Evolutionary conservation across 768 basidiomycete species (phyloP).

Genomic region (Mycena galericulata): DNA sequence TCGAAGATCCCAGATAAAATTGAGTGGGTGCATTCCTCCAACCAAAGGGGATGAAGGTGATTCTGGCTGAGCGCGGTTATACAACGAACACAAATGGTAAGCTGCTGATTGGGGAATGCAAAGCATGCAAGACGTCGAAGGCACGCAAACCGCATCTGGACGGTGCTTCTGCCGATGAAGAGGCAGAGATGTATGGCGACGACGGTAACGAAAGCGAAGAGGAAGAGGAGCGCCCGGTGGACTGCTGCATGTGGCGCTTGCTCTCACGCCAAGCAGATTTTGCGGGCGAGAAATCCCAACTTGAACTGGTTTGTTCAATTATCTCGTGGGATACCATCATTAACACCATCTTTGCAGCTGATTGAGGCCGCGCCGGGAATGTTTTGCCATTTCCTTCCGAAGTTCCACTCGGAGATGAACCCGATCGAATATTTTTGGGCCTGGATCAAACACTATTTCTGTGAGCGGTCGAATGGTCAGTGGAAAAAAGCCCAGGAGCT

Average conservation of each 20-base stretch:
- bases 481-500: constrained; percentile 9
- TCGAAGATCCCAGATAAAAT: no score
- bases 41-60: constrained; percentile 31
- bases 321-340: neutral
- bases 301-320: constrained; percentile 22
- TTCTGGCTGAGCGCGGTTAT: constrained; percentile 32
- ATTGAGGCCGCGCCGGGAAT: neutral
- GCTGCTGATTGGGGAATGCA: constrained; percentile 5
- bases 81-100: neutral
- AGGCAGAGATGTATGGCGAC: neutral
- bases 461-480: neutral
- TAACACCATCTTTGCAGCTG: neutral
- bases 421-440: no score
- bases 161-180: neutral
- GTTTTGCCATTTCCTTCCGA: no score
- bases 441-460: neutral
- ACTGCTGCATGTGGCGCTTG: constrained; percentile 35
- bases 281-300: constrained; percentile 23
- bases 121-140: neutral
- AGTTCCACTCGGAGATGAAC: no score
- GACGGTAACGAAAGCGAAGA: constrained; percentile 16
- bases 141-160: neutral
- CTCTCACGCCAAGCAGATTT: constrained; percentile 31
- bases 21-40: no score
- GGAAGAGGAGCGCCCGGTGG: constrained; percentile 11